Conservation (phyloP, 352 stramenopile species). For the Phytophthora crassamura region DNA sequence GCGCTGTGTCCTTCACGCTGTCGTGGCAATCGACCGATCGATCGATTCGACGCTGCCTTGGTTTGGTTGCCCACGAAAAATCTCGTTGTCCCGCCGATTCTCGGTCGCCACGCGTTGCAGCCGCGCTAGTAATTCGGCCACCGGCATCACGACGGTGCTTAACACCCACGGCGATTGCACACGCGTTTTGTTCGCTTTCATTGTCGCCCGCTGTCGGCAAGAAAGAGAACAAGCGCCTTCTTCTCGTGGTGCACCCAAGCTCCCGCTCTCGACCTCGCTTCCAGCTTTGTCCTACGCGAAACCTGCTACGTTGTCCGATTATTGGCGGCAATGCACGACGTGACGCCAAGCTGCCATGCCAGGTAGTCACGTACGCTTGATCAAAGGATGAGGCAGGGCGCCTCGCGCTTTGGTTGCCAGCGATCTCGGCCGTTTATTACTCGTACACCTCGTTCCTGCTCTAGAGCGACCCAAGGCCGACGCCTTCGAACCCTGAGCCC, state of each 20-base stretch:
- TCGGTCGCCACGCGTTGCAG: too few relatives aligned
- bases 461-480: slow-evolving; percentile 73
- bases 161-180: not conserved
- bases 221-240: slow-evolving; percentile 5
- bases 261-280: not conserved
- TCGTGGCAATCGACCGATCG: too few relatives aligned
- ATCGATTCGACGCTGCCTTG: not conserved
- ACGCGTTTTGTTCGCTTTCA: not conserved
- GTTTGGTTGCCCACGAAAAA: not conserved
- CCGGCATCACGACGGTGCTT: not conserved
- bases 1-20: too few relatives aligned
- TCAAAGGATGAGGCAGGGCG: slow-evolving; percentile 1
- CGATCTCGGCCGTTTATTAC: slow-evolving; percentile 27
- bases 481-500: slow-evolving; percentile 57
- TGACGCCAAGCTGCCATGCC: slow-evolving; percentile 8
- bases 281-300: slow-evolving; percentile 19
- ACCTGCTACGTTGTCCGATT: slow-evolving; percentile 12
- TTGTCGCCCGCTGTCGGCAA: slow-evolving; percentile 20
- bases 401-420: too few relatives aligned
- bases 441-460: slow-evolving; percentile 16
- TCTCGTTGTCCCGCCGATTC: too few relatives aligned
- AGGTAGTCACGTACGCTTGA: slow-evolving; percentile 24
- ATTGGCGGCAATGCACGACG: not conserved
- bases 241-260: too few relatives aligned
- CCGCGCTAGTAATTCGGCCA: too few relatives aligned